Conservation (phyloP, 305 asterid genomes). For the Solanum hybrid region DNA sequence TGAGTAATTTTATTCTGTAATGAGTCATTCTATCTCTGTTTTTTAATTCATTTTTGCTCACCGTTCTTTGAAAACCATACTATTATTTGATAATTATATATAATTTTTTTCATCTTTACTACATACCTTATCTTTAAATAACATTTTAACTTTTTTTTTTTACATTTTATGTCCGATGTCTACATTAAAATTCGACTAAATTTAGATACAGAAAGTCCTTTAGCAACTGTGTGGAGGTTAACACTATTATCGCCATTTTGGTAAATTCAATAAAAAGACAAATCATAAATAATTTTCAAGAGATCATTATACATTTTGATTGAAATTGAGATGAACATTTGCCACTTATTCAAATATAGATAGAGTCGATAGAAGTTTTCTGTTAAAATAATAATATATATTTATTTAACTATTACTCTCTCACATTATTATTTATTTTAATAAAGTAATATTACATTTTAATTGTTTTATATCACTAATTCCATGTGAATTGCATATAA, state of each 20-base stretch:
- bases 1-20: background rate
- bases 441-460: no score
- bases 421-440: background rate
- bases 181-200: background rate
- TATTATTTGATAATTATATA: no score
- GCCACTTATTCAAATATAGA: background rate
- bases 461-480: background rate
- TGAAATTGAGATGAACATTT: background rate
- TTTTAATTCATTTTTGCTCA: background rate
- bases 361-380: background rate
- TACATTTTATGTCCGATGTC: no score
- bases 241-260: background rate
- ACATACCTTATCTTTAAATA: no score
- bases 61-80: background rate
- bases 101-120: no score
- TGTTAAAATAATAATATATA: no score
- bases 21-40: background rate
- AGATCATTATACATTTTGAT: background rate
- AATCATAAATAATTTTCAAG: background rate
- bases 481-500: background rate
- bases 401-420: background rate
- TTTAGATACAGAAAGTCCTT: background rate
- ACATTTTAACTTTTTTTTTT: no score
- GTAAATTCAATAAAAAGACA: background rate
- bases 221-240: background rate